Percentiles rank a stretch among this genome's conserved stretches.
Evolutionary conservation across 2,329 filamentous ascomycete species (phyloP).

Genomic region (Grosmannia clavigera): DNA sequence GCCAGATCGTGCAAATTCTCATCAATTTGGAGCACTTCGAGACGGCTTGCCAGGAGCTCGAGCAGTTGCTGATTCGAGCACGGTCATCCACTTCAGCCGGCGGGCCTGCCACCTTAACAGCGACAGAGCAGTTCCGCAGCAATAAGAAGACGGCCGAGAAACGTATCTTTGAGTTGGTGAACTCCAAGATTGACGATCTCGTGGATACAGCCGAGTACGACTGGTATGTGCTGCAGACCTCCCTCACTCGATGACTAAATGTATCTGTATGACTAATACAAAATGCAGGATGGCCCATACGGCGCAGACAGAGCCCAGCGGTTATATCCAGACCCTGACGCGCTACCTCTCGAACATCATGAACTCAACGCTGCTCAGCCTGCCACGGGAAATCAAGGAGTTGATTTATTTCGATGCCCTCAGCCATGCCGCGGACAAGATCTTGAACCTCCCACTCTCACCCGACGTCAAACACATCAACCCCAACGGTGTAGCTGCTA

Average conservation of each 20-base stretch:
- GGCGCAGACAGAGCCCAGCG: conserved; percentile 61
- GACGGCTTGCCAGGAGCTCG: conserved; percentile 78
- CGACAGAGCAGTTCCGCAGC: conserved; percentile 73
- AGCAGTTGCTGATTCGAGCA: conserved; percentile 73
- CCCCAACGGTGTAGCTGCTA: conserved; percentile 66
- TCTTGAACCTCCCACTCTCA: conserved; percentile 70
- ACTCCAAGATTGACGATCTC: conserved; percentile 95
- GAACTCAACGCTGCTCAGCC: conserved; percentile 80
- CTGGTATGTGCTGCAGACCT: conserved; percentile 43
- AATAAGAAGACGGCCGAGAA: conserved; percentile 96
- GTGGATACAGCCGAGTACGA: conserved; percentile 97
- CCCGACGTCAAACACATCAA: conserved; percentile 76
- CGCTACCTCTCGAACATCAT: conserved; percentile 92
- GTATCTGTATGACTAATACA: background rate
- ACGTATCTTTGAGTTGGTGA: conserved; percentile 95
- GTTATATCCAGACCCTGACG: conserved; percentile 92
- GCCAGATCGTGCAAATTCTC: conserved; percentile 95
- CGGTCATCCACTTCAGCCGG: conserved; percentile 71
- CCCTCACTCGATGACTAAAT: background rate
- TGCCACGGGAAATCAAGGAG: conserved; percentile 94
- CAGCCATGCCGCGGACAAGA: conserved; percentile 77
- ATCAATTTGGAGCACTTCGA: conserved; percentile 98
- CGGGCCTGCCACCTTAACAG: conserved; percentile 65
- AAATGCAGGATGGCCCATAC: conserved; percentile 36
- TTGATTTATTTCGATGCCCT: conserved; percentile 96